Base-by-base conservation (phyloP, 495 filamentous ascomycete genomes). In the Penicillium atrosanguineum region DNA sequence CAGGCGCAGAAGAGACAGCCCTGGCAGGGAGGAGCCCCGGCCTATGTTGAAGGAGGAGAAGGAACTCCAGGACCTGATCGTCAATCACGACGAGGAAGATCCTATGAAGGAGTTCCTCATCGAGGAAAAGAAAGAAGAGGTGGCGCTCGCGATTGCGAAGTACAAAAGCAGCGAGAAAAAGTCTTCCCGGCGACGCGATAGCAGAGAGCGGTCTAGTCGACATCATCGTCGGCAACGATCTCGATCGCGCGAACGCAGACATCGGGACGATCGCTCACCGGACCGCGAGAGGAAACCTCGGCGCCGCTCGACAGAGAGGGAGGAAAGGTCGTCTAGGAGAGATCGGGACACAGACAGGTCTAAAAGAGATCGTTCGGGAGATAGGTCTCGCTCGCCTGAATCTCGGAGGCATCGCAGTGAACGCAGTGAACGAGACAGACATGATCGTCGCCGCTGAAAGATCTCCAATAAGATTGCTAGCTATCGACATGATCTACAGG, bases 31-130 rank as follows among this genome's bases (percentile, higher is more conserved):
- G 50, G 70, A 64, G 52, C 74, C 38, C 23, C 64, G 69, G 54
- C 74, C 77, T 15, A 52, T 85, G 62, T 59, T 87, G 16, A 82
- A 78, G 57, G 86, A 88, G 59, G 93, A 97, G 70, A 75, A 71
- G 41, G 93, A 97, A 65, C 65, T 97, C 41, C 82, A 80, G 50
- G 81, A 84, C 47, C 64, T 97, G 60, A 84, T 94, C 16, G 70
- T 78, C 53, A 84, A 91, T 18, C 87, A 95, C 57, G 93, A 97
- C 57, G 92, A 97, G 20, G 94, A 97, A 60, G 93, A 98, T 72
- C 93, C 94, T 2, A 97, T 97, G 94, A 97, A 96, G 72, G 83
- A 83, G 46, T 95, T 88, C 64, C 68, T 96, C 45, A 80, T 97
- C 21, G 76, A 90, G 41, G 87, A 94, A 73, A 96, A 96, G 80